Conservation (phyloP, 163 green algal species). For the Scenedesmus sp. region DNA sequence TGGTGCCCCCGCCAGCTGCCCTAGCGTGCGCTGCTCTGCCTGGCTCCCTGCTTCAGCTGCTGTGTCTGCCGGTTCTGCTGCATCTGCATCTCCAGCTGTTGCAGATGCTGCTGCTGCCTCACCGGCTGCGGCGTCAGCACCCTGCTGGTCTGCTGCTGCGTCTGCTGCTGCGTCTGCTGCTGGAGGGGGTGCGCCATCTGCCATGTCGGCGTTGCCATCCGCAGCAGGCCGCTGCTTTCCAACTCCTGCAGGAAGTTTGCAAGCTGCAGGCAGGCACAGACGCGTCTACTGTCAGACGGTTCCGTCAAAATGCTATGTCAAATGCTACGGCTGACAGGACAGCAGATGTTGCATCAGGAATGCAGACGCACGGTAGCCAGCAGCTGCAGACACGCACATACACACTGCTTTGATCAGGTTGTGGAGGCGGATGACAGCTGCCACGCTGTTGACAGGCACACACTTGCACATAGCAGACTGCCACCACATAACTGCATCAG, state of each 20-base stretch:
- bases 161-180: conserved; percentile 20
- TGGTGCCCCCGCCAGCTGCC: conserved; percentile 59
- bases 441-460: not conserved
- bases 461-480: not conserved
- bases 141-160: not conserved
- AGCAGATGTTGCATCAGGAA: conserved; percentile 8
- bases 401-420: not conserved
- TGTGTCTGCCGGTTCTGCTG: not conserved
- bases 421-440: not conserved
- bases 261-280: conserved; percentile 69
- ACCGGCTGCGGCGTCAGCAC: not conserved
- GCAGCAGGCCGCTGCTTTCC: conserved; percentile 70
- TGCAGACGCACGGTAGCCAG: too few relatives aligned
- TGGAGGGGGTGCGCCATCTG: not conserved
- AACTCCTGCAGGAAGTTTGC: conserved; percentile 76
- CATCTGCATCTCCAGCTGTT: not conserved
- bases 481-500: not conserved
- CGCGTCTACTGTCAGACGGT: conserved; percentile 29
- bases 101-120: not conserved
- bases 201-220: conserved; percentile 35
- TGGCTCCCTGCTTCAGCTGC: conserved; percentile 6
- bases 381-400: not conserved
- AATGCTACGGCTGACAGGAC: conserved; percentile 45
- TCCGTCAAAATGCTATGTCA: not conserved
- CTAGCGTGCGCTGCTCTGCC: conserved; percentile 69